Conservation (phyloP, 257 asterid genomes). For the Paraleonurus japonicus region DNA sequence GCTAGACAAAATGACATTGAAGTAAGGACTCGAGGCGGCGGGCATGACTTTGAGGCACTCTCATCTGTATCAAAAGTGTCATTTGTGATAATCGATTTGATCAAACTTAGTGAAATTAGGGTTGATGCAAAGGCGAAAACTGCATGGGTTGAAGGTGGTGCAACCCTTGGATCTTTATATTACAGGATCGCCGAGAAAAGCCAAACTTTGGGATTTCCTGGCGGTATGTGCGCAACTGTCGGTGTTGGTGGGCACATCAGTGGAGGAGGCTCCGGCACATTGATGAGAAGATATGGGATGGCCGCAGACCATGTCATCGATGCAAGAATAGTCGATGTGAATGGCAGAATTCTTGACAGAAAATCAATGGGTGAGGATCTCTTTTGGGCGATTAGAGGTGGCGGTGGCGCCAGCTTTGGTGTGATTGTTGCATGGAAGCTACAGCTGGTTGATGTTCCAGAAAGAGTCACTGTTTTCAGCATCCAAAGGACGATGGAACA, state of each 20-base stretch:
- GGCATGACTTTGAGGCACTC: constrained; percentile 4
- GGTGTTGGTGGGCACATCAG: constrained; percentile 9
- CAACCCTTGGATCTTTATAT: neutral
- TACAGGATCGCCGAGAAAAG: neutral
- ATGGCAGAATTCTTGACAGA: neutral
- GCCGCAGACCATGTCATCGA: neutral
- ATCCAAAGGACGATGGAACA: neutral
- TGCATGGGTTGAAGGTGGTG: neutral
- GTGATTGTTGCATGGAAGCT: neutral
- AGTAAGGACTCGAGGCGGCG: constrained; percentile 19
- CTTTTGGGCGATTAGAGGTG: neutral
- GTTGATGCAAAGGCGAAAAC: neutral
- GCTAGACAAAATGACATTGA: no score
- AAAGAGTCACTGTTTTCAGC: constrained; percentile 3
- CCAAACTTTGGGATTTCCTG: neutral
- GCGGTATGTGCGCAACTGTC: neutral
- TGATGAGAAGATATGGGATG: neutral
- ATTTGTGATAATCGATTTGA: neutral
- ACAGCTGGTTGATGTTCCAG: neutral
- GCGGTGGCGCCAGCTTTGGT: neutral
- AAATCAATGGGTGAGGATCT: neutral
- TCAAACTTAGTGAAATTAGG: neutral
- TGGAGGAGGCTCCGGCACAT: neutral
- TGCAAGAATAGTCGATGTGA: neutral
- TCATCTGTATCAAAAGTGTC: neutral